Base-by-base conservation (phyloP, 2,329 filamentous ascomycete species). In the Sclerotinia glacialis region DNA sequence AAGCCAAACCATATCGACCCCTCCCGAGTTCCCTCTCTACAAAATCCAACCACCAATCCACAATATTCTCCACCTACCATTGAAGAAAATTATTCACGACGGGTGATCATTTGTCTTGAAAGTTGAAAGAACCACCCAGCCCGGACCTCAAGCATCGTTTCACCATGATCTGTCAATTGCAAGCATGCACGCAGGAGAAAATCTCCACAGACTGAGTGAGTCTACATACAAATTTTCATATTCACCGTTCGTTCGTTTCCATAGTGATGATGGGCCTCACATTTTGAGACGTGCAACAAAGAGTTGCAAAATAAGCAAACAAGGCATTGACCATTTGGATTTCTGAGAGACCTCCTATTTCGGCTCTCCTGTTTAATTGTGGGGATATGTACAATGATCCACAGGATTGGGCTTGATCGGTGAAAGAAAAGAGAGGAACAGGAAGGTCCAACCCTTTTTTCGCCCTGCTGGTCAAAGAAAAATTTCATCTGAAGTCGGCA, bases 91-190 rank as follows among this genome's bases (percentile, higher is more conserved):
- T 28, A 46, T 31, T 59, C 23, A 44, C 40, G 7, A 59, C 1
- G 12, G 28, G n/a, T 55, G 12, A 55, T 55, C 52, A 55, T 16
- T 59, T 16, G 40, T 31, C 23, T 44, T 23, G 14, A 21, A 58
- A 58, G 26, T 46, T 26, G 16, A 21, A 59, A 59, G 55, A n/a
- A 59, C 26, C 40, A 46, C 23, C 40, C 26, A 16, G 42, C 11
- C 18, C 26, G 46, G 40, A 46, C 12, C 28, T 31, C 40, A 46
- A 18, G 12, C 44, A 31, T 31, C n/a, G 55, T 58, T 58, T 46
- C 55, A 58, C 44, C 40, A 46, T 46, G 55, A 58, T 58, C 55
- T 58, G 55, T 58, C 55, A 58, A 58, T 28, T 44, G 23, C 40
- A 58, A 58, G n/a, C 31, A 34, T 40, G 31, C 28, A 34, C 55